Evolutionary conservation across 129 eudicot genomes (phyloP).

Genomic region (Flaveria ramosissima): DNA sequence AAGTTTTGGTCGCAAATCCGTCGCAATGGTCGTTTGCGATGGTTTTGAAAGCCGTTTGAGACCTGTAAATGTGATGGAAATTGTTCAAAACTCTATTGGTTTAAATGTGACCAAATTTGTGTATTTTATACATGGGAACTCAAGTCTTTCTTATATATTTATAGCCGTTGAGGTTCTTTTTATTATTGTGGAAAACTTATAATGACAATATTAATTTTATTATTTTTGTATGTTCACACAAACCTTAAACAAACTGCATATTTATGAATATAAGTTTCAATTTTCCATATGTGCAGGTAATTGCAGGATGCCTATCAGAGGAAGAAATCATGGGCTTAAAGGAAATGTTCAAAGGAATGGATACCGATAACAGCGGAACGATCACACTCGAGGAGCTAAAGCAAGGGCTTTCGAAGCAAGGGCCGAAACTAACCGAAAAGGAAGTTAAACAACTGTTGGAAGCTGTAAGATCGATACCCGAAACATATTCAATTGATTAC

Average conservation of each 20-base stretch:
- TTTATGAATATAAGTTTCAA: neutral
- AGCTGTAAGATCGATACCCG: constrained; percentile 52
- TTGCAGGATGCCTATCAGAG: constrained; percentile 87
- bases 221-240: neutral
- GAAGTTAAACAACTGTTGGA: constrained; percentile 83
- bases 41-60: neutral
- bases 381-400: constrained; percentile 85
- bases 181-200: neutral
- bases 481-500: constrained; percentile 10
- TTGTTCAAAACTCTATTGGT: neutral
- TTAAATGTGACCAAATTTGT: neutral
- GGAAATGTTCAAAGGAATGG: constrained; percentile 85
- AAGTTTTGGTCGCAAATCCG: neutral
- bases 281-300: constrained; percentile 46
- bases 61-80: neutral
- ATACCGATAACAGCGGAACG: constrained; percentile 73
- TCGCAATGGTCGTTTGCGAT: neutral
- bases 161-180: neutral
- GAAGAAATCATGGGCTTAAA: constrained; percentile 91
- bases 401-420: constrained; percentile 70
- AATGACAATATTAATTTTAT: neutral
- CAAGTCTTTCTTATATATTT: neutral
- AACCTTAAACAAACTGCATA: neutral
- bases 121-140: neutral
- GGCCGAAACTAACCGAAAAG: constrained; percentile 63